Base-by-base conservation (phyloP, 1,284 basidiomycete genomes). In the Xerocomus nothofagi region DNA sequence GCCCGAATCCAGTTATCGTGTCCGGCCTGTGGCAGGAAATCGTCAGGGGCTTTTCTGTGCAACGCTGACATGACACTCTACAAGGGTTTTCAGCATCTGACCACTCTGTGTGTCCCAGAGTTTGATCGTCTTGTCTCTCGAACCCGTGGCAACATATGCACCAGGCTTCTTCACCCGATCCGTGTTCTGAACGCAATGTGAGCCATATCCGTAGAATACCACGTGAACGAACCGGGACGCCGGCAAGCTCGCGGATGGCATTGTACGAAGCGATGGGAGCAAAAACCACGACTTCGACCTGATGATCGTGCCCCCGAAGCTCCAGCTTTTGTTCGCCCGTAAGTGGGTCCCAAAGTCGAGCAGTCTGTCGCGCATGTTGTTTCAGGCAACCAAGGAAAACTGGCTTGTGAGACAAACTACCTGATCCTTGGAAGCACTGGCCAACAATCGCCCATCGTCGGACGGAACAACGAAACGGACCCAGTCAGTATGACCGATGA, bases 1-100 rank as follows among this genome's bases (percentile, higher is more conserved):
- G 84, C 86, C 49, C 89, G 81, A 43, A 93, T 77, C 91, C 91
- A 93, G 59, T 91, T 91, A 68, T 91, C 88, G 60, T 93, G 90
- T 3, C 86, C 87, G 34, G 78, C 72, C 84, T 87, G n/a, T n/a
- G 56, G 4, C 23, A 23, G 12, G 38, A 39, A 27, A 6, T n/a
- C 23, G 31, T 71, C 34, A 57, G 48, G 37, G 36, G 31, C 39
- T 39, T 31, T 37, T 24, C 39, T 6, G 30, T 15, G 27, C 48
- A 32, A 47, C 15, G 26, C 29, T 23, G 9, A 26, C 47, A 43
- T n/a, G 18, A 42, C 24, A 40, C 64, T 73, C 50, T 49, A 82
- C 80, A 39, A 90, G 70, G 26, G 76, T 80, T 57, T 80, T 76
- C n/a, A 90, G 59, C 60, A 82, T 80, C 63, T 87, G 90, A 11